Conservation (phyloP, 441 rosid species). For the Viola pubescens region DNA sequence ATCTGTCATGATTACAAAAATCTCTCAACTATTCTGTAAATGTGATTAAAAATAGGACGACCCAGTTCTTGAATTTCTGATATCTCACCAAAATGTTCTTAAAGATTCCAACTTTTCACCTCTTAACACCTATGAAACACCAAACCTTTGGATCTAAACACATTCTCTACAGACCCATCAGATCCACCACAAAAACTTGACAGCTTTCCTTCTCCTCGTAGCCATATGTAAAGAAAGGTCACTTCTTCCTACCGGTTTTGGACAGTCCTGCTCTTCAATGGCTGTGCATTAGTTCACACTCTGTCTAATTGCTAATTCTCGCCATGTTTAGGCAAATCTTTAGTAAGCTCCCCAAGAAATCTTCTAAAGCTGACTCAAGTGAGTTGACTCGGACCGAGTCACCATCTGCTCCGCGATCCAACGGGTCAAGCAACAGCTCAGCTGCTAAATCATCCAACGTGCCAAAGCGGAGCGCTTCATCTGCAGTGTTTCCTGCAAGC, state of each 20-base stretch:
- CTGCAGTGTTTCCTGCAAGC: conserved; percentile 74
- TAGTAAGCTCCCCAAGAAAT: conserved; percentile 59
- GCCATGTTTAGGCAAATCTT: conserved; percentile 68
- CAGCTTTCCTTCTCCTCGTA: conserved; percentile 7
- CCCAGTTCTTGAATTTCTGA: conserved; percentile 22
- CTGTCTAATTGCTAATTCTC: not conserved
- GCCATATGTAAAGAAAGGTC: not conserved
- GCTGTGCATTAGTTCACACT: conserved; percentile 3
- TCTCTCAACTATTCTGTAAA: not conserved
- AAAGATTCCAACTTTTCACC: conserved; percentile 7
- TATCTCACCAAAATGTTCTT: conserved; percentile 10
- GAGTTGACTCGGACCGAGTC: conserved; percentile 42
- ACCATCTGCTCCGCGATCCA: conserved; percentile 30
- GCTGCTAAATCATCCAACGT: conserved; percentile 34
- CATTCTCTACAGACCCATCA: conserved; percentile 15
- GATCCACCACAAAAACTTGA: conserved; percentile 28
- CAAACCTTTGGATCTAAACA: conserved; percentile 6
- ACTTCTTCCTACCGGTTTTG: conserved; percentile 1
- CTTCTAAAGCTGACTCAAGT: conserved; percentile 42
- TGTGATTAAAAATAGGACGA: not conserved
- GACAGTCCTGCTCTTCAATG: conserved; percentile 2
- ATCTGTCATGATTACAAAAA: not conserved
- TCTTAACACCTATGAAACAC: conserved; percentile 11
- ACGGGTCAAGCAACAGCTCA: conserved; percentile 24
- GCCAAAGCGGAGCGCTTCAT: conserved; percentile 53